Evolutionary conservation across 768 basidiomycete species (phyloP), one percentile per base, ranked within the genome.

Genomic region (Goffeauzyma gilvescens): DNA sequence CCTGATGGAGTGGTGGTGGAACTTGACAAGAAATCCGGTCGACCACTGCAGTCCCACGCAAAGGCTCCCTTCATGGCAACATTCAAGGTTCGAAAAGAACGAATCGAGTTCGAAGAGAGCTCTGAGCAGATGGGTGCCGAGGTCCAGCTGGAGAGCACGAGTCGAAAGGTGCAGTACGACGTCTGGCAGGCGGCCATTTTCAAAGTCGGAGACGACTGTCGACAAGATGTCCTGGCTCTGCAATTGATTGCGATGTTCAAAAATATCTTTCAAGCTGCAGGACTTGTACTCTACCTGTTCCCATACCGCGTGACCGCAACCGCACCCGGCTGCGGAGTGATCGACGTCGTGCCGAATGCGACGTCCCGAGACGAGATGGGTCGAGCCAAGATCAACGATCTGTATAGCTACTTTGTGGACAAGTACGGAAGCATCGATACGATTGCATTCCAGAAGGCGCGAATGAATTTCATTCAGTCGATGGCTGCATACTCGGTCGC

Each of bases 61-160:
- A 98, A 98, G 87, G 89, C 93, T 8, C 93, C 93, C 0, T 98
- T 98, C 68, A 96, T 98, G 93, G 93, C 93, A 1, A 95, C 90
- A 1, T 98, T 98, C 72, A 93, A 90, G 69, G 93, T 98, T 18
- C 75, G 82, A 44, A 90, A 95, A 61, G 79, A 87, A 49, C 70
- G 73, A 5, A 75, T 76, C 14, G 67, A 87, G 21, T 60, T 84
- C 38, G 23, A 34, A 12, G 74, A 51, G 22, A 48, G 42, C 2
- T 53, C 57, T 12, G 50, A 55, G 30, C 50, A 51, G 13, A 38
- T 46, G 32, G 38, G 51, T 28, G 43, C 51, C 37, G 38, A 43
- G 9, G 38, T 23, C 20, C 18, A n/a, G 2, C 15, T 21, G 6
- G 38, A 33, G 22, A 22, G 21, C 3, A 26, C 34, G 21, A 31